phyloP scores from a whole-genome alignment of 345 rosid species.

The Citrus cavaleriei region DNA sequence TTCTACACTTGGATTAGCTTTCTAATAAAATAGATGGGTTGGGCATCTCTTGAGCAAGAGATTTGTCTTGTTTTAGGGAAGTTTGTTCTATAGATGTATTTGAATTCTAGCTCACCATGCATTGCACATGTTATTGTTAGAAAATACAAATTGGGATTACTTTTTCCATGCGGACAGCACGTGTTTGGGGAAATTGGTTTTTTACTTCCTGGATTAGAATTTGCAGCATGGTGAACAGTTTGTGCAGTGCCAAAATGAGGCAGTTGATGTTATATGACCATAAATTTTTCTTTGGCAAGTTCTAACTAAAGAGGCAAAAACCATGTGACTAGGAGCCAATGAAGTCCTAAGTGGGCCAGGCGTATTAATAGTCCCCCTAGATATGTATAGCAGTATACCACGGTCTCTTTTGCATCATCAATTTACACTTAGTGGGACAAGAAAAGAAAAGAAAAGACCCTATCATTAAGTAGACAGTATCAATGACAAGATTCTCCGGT shows the following conservation, averaged over 20 bases:
- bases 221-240: not conserved
- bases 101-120: not conserved
- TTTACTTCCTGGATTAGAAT: not conserved
- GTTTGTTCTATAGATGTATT: not conserved
- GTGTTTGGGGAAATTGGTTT: not conserved
- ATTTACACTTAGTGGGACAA: not conserved
- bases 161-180: not conserved
- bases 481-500: not conserved
- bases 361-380: conserved; percentile 3
- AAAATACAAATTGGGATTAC: not conserved
- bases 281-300: not conserved
- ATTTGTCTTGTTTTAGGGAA: not conserved
- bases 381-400: not conserved
- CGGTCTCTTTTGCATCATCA: not conserved
- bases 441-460: not conserved
- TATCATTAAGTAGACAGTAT: not conserved
- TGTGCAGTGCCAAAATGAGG: not conserved
- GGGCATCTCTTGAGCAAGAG: not conserved
- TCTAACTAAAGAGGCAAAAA: not conserved
- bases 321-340: conserved; percentile 15
- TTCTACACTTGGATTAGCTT: not conserved
- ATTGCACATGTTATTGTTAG: not conserved
- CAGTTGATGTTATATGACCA: not conserved
- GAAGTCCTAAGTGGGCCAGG: conserved; percentile 9
- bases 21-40: not conserved